A percentile compares a stretch with the other conserved stretches of the same genome.
Evolutionary conservation across 148 eudicot species (phyloP).

Genomic region (Rhododendron molle): DNA sequence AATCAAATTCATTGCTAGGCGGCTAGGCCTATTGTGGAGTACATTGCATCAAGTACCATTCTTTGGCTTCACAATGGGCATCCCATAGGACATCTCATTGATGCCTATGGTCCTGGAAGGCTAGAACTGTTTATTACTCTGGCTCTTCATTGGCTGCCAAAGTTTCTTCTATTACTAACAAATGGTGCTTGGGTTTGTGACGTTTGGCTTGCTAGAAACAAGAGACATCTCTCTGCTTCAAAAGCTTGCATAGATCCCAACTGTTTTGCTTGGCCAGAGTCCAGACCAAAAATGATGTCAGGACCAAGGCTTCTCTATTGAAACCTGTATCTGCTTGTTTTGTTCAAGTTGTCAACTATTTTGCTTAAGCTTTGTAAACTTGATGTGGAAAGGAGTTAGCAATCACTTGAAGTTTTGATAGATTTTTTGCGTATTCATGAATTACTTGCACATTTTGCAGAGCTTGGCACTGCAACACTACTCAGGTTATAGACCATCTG

Average conservation of each 20-base stretch:
- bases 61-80: background rate
- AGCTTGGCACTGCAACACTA: constrained; percentile 29
- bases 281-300: background rate
- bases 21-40: background rate
- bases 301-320: background rate
- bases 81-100: background rate
- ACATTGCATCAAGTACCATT: background rate
- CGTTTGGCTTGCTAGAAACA: background rate
- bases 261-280: background rate
- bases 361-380: background rate
- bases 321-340: background rate
- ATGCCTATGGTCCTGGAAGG: background rate
- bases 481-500: constrained; percentile 37
- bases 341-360: background rate
- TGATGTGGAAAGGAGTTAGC: background rate
- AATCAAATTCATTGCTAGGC: background rate
- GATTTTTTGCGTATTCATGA: background rate
- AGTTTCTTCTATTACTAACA: background rate
- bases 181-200: background rate
- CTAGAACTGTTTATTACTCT: background rate
- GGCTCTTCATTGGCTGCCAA: background rate
- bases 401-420: background rate
- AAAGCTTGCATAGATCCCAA: background rate
- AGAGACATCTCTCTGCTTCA: background rate
- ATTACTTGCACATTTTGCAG: constrained; percentile 23